phyloP scores from a whole-genome alignment of 345 rosid genomes.

The Populus euphratica region DNA sequence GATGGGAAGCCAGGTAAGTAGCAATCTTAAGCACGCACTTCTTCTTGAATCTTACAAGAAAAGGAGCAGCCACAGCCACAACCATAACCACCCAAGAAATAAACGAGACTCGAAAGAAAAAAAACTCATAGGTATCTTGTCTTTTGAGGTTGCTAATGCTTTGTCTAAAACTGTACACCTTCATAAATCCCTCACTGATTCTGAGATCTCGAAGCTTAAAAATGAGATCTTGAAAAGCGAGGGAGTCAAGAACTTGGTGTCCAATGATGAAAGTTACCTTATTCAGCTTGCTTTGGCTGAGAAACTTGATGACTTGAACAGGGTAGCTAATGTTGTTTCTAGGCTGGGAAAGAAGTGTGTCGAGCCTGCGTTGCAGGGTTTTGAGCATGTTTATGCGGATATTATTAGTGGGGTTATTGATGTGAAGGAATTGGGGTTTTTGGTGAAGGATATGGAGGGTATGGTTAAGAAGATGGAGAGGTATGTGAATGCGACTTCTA shows the following conservation, averaged over 20 bases:
- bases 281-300: constrained; percentile 75
- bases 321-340: constrained; percentile 76
- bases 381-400: constrained; percentile 91
- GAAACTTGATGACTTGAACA: constrained; percentile 75
- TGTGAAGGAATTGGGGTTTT: constrained; percentile 71
- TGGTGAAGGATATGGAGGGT: constrained; percentile 89
- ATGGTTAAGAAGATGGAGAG: constrained; percentile 94
- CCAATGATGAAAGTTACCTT: constrained; percentile 60
- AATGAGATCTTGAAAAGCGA: constrained; percentile 59
- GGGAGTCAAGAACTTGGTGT: constrained; percentile 59
- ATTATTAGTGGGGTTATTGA: constrained; percentile 67
- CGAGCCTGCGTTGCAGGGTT: constrained; percentile 89
- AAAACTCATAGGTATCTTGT: constrained; percentile 68
- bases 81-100: constrained; percentile 9
- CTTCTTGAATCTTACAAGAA: constrained; percentile 50
- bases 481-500: constrained; percentile 61
- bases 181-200: constrained; percentile 72
- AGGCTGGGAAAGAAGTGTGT: constrained; percentile 82
- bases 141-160: constrained; percentile 85
- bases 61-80: constrained; percentile 13
- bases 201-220: constrained; percentile 69
- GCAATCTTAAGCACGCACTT: constrained; percentile 78
- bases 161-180: constrained; percentile 86
- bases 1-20: constrained; percentile 95
- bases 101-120: constrained; percentile 41